Base-by-base conservation (phyloP, 2,329 filamentous ascomycete genomes). In the Aplosporella prunicola region DNA sequence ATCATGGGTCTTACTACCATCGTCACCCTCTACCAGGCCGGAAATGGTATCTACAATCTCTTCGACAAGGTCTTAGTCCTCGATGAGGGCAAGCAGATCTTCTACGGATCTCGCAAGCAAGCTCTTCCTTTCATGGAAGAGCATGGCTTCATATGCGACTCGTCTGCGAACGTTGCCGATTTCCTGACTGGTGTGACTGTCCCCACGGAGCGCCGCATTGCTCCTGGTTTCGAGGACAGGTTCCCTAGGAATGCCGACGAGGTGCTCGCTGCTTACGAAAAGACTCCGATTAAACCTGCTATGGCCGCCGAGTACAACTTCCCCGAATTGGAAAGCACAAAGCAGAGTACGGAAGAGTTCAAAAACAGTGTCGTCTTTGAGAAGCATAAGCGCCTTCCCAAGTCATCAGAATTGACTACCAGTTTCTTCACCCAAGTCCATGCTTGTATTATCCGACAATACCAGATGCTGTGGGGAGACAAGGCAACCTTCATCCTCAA, bases 61-160 rank as follows among this genome's bases (percentile, higher is more conserved):
- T 88, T 88, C 48, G 81, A 88, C 58, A 86, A 86, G 51, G 74
- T 75, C 0, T 67, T 78, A 0, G 76, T 89, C 0, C 62, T 88
- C 0, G 84, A 87, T 48, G 78, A 86, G 50, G 83, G 83, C 4
- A 71, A 78, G 1, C 73, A 87, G 52, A 83, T 88, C 43, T 89
- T 75, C 61, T 87, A 78, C 45, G 83, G 83, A 0, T 69, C 72
- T 0, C 71, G 72, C 0, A 52, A 50, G 4, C 55, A 66, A 4
- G 82, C 82, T 2, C 76, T 71, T 43, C 58, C 60, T 0, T 87
- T 77, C 54, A 85, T 87, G 45, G 72, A 77, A 48, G 57, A 68
- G 8, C 73, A 79, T 52, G 82, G 82, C 14, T 87, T 84, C 48
- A 48, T 75, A 16, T 82, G 73, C 47, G 64, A 66, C 0, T 68